These are phyloP conservation scores for Macadamia integrifolia DNA, from an alignment of 164 flowering plant genomes.

Conservation along the genomic window DNA sequence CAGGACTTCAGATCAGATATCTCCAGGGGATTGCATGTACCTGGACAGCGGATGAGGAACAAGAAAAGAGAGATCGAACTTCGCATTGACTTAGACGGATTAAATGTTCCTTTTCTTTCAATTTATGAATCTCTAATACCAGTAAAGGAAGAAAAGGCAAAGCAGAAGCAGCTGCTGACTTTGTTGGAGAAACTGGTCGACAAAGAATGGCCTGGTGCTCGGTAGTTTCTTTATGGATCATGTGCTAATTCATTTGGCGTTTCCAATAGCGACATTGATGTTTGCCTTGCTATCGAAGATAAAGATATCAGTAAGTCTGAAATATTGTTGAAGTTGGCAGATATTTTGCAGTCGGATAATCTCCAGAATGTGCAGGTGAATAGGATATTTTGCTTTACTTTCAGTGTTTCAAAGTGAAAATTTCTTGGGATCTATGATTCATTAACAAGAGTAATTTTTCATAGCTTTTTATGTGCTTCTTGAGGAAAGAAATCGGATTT, in stretches of 20 bases:
- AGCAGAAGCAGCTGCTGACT: slow-evolving; percentile 66
- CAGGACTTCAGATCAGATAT: slow-evolving; percentile 63
- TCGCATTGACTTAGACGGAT: slow-evolving; percentile 57
- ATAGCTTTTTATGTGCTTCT: background rate
- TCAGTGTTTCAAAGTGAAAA: background rate
- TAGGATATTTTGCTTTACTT: background rate
- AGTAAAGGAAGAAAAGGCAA: slow-evolving; percentile 77
- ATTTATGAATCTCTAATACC: slow-evolving; percentile 83
- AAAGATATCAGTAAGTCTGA: slow-evolving; percentile 54
- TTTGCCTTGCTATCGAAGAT: slow-evolving; percentile 76
- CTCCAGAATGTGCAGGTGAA: slow-evolving; percentile 90
- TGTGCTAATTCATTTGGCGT: slow-evolving; percentile 96
- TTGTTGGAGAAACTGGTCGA: slow-evolving; percentile 63
- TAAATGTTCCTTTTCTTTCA: slow-evolving; percentile 49
- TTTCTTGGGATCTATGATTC: background rate
- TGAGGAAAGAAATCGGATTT: background rate
- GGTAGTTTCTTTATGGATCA: slow-evolving; percentile 78
- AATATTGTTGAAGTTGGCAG: slow-evolving; percentile 76
- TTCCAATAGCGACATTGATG: slow-evolving; percentile 92
- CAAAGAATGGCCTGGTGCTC: slow-evolving; percentile 91
- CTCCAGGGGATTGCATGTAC: slow-evolving; percentile 40
- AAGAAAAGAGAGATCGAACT: slow-evolving; percentile 41
- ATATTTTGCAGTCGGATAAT: slow-evolving; percentile 69
- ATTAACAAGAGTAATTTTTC: background rate
- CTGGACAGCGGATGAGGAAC: slow-evolving; percentile 53